Conservation (phyloP, 257 asterid species). For the Solanum acaule region DNA sequence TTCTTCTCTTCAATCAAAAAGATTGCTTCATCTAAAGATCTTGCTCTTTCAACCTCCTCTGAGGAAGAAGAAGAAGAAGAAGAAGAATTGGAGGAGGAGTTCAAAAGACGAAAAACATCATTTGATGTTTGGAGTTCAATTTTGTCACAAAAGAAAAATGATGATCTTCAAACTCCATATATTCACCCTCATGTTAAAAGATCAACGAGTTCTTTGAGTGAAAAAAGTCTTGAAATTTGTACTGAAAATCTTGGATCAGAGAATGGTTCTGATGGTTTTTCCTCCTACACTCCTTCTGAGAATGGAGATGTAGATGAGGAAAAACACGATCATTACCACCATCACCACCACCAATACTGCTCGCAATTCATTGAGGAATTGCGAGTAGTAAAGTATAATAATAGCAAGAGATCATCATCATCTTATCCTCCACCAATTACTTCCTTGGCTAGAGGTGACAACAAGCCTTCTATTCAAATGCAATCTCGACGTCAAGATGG, state of each 20-base stretch:
- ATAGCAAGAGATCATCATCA: slow-evolving; percentile 26
- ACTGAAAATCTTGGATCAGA: slow-evolving; percentile 90
- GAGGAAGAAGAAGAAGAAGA: slow-evolving; percentile 26
- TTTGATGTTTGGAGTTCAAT: slow-evolving; percentile 1
- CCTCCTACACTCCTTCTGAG: slow-evolving; percentile 25
- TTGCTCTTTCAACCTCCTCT: not conserved
- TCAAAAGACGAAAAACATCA: not conserved
- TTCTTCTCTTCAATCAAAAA: slow-evolving; percentile 11
- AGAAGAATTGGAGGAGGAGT: slow-evolving; percentile 1
- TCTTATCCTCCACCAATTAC: slow-evolving; percentile 68
- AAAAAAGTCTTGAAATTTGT: slow-evolving; percentile 65
- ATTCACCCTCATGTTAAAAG: slow-evolving; percentile 54
- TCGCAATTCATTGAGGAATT: slow-evolving; percentile 16
- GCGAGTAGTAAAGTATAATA: slow-evolving; percentile 21
- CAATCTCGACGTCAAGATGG: slow-evolving; percentile 54
- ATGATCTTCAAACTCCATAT: slow-evolving; percentile 37
- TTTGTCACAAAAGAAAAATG: slow-evolving; percentile 14
- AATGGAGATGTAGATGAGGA: slow-evolving; percentile 19
- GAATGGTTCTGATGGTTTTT: slow-evolving; percentile 64
- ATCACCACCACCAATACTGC: not conserved
- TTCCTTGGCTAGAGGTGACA: slow-evolving; percentile 33
- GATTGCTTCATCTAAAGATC: slow-evolving; percentile 23
- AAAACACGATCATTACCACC: not conserved
- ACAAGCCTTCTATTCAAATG: slow-evolving; percentile 48
- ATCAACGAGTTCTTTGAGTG: slow-evolving; percentile 43